Percentiles rank a stretch among this genome's conserved stretches.
These are phyloP conservation scores for Trichosporon ovoides DNA, from an alignment of 1,284 basidiomycete genomes.

Conservation along the genomic window DNA sequence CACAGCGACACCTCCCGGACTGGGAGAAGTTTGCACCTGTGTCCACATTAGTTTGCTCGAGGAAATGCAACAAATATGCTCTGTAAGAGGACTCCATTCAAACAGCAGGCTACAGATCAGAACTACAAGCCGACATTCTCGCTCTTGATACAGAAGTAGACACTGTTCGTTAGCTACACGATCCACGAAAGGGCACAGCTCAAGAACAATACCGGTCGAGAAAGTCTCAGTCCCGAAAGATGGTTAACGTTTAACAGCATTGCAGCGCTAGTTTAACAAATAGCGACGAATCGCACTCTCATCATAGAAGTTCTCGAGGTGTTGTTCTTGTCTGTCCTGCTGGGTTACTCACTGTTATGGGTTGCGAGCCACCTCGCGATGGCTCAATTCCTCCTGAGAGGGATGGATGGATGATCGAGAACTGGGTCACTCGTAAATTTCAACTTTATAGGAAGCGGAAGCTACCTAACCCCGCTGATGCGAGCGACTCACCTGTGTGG, in stretches of 20 bases:
- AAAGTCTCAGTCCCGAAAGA: slow-evolving; percentile 87
- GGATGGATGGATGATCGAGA: neutral
- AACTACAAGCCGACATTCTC: too few species aligned
- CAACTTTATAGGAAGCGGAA: slow-evolving; percentile 1
- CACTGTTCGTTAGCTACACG: neutral
- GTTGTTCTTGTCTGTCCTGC: neutral
- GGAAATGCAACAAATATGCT: too few species aligned
- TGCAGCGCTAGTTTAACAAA: slow-evolving; percentile 48
- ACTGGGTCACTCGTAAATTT: too few species aligned
- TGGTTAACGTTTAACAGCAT: slow-evolving; percentile 83
- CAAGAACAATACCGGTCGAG: neutral
- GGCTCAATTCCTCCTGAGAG: neutral
- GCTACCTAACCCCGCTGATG: neutral
- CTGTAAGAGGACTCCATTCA: too few species aligned
- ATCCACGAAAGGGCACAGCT: too few species aligned
- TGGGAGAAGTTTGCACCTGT: too few species aligned
- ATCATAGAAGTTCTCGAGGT: slow-evolving; percentile 56
- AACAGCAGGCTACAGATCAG: too few species aligned
- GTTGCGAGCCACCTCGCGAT: neutral
- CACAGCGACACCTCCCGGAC: too few species aligned
- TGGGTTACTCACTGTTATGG: neutral
- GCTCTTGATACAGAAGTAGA: neutral
- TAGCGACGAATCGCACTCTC: slow-evolving; percentile 53
- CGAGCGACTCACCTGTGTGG: neutral
- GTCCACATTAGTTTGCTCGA: too few species aligned